These are phyloP conservation scores for Ploettnerulaceae sp. DNA, from an alignment of 2,329 filamentous ascomycete genomes.

Conservation along the genomic window DNA sequence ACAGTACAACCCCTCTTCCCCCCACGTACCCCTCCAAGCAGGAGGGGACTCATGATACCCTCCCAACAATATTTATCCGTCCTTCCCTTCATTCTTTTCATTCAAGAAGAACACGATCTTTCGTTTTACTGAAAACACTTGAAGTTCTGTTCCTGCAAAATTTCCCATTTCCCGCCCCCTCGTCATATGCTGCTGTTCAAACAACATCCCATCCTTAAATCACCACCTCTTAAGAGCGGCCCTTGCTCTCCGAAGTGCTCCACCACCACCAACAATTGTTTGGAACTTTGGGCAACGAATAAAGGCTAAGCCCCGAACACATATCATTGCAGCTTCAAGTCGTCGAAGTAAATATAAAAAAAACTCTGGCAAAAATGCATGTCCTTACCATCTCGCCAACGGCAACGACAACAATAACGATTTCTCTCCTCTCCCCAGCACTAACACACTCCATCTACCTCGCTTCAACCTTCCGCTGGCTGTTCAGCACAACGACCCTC, in stretches of 20 bases:
- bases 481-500: conserved; percentile 22
- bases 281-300: too few species aligned
- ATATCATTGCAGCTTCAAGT: too few species aligned
- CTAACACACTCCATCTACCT: conserved; percentile 17
- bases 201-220: neutral
- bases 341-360: too few species aligned
- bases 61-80: neutral
- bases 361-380: conserved; percentile 21
- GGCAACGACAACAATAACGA: neutral
- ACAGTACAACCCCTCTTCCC: too few species aligned
- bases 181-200: neutral
- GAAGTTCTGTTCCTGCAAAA: neutral
- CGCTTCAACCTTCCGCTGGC: conserved; percentile 13
- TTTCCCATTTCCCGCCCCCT: neutral
- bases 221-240: too few species aligned
- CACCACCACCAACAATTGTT: too few species aligned
- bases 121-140: neutral
- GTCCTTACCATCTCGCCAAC: conserved; percentile 11
- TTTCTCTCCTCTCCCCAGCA: conserved; percentile 17
- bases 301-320: too few species aligned
- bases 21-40: neutral
- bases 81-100: neutral
- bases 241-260: too few species aligned
- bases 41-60: neutral
- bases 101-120: neutral